Evolutionary conservation across 768 basidiomycete genomes (phyloP), one percentile per base, ranked within the genome.

Genomic region (Phanerochaete carnosa): DNA sequence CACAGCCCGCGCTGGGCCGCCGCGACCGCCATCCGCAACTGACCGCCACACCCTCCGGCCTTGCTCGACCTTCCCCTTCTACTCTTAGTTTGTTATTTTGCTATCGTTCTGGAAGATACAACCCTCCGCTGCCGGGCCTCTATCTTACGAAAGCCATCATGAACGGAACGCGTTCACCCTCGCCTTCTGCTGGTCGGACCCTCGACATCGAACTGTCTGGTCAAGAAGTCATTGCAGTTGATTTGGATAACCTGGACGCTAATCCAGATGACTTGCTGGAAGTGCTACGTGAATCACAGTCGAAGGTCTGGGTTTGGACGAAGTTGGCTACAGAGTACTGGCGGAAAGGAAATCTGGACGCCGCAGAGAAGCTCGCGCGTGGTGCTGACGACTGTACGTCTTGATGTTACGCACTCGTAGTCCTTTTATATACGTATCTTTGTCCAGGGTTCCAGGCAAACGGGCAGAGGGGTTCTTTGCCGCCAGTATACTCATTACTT

Each of bases 241-340:
- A 96, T 77, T 82, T 98, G 39, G 90, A 92, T 77, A 78, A 88
- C 66, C 86, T 98, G 54, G 90, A 92, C 72, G 86, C 86, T 3
- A 87, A 84, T 67, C 85, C 88, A 7, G 85, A 88, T 62, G 88
- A 91, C 62, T 85, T 93, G 1, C 75, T 90, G 52, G 86, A 89
- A 65, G 72, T 95, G 3, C 71, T 95, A 51, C 83, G 80, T 59
- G 87, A 90, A 30, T 88, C 88, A 0, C 83, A 87, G 58, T 91
- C 88, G 57, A 85, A 78, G 61, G 84, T 86, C 19, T 84, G 82
- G 70, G 83, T 89, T 12, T 95, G 92, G 92, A 86, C 90, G 1
- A 86, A 85, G 62, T 79, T 95, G 23, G 93, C 94, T 9, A 86
- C 85, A 16, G 94, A 95, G 74, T 95, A 96, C 68, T 94, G 93